phyloP scores from a whole-genome alignment of 495 filamentous ascomycete species.

The Podospora bellae-mahoneyi region DNA sequence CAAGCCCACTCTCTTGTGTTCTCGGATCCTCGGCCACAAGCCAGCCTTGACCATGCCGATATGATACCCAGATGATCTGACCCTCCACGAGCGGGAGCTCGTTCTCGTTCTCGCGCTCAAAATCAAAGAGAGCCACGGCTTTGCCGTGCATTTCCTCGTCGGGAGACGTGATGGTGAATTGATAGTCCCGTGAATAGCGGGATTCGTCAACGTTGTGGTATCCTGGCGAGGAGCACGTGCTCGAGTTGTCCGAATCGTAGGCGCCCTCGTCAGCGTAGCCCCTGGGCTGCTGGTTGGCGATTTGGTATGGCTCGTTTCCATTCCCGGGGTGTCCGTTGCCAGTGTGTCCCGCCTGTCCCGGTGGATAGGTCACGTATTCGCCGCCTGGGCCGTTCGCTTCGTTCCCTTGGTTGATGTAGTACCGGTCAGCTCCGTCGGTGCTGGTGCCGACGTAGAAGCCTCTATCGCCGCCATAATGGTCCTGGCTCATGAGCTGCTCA shows the following conservation, averaged over 20 bases:
- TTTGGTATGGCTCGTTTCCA: conserved; percentile 36
- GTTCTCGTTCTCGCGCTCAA: conserved; percentile 91
- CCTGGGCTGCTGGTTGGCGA: conserved; percentile 42
- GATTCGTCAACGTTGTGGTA: conserved; percentile 54
- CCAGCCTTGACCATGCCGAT: conserved; percentile 94
- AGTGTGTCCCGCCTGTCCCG: conserved; percentile 58
- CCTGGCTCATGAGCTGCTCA: conserved; percentile 25
- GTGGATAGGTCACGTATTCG: conserved; percentile 76
- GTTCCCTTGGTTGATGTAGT: conserved; percentile 71
- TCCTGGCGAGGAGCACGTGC: conserved; percentile 50
- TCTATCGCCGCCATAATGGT: conserved; percentile 51
- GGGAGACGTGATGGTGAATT: conserved; percentile 90
- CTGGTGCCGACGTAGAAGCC: conserved; percentile 65
- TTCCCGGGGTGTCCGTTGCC: conserved; percentile 9
- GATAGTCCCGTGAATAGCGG: conserved; percentile 82
- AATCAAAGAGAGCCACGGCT: conserved; percentile 92
- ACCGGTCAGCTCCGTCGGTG: conserved; percentile 71
- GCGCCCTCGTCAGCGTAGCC: conserved; percentile 57
- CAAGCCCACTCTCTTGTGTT: conserved; percentile 77
- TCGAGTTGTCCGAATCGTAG: conserved; percentile 60
- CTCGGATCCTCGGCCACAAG: conserved; percentile 94
- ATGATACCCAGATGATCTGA: conserved; percentile 94
- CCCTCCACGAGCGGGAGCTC: conserved; percentile 91
- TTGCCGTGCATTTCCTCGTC: conserved; percentile 98
- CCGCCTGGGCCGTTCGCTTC: conserved; percentile 70